These are phyloP conservation scores for Coriolopsis trogii DNA, from an alignment of 1,284 basidiomycete species.

Conservation along the genomic window DNA sequence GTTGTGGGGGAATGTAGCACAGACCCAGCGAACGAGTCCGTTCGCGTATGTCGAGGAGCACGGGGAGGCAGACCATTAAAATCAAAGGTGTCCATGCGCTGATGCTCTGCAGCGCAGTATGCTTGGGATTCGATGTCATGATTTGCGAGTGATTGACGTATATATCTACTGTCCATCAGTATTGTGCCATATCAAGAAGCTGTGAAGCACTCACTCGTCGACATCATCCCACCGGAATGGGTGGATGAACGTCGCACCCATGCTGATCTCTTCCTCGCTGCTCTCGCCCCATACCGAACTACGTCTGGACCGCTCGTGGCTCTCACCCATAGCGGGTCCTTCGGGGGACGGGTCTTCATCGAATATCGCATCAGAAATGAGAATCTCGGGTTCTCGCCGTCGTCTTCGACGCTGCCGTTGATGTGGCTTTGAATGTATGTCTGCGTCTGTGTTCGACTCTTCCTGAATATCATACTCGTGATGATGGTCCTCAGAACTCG, in stretches of 20 bases:
- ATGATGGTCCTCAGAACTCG: constrained; percentile 6
- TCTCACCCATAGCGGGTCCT: constrained; percentile 46
- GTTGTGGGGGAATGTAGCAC: constrained; percentile 1
- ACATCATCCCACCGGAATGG: constrained; percentile 47
- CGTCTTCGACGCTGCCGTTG: constrained; percentile 4
- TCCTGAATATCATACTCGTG: constrained; percentile 13
- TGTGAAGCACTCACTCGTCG: constrained; percentile 26
- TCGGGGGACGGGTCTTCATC: constrained; percentile 59
- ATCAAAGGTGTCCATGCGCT: constrained; percentile 54
- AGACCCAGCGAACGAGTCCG: constrained; percentile 1
- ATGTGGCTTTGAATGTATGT: background rate
- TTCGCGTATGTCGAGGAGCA: constrained; percentile 4
- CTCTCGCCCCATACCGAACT: constrained; percentile 24
- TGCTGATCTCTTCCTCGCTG: constrained; percentile 28
- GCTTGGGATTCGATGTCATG: constrained; percentile 28
- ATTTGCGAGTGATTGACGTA: no score
- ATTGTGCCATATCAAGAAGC: no score
- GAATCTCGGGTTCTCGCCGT: constrained; percentile 37
- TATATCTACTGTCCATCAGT: no score
- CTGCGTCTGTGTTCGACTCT: constrained; percentile 7
- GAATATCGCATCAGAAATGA: constrained; percentile 66
- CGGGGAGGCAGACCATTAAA: constrained; percentile 54
- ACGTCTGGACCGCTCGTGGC: constrained; percentile 12
- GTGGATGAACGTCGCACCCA: constrained; percentile 61
- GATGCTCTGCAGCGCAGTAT: constrained; percentile 33